Evolutionary conservation across 2,329 filamentous ascomycete species (phyloP).

Genomic region (Amesomyces nigricolor): DNA sequence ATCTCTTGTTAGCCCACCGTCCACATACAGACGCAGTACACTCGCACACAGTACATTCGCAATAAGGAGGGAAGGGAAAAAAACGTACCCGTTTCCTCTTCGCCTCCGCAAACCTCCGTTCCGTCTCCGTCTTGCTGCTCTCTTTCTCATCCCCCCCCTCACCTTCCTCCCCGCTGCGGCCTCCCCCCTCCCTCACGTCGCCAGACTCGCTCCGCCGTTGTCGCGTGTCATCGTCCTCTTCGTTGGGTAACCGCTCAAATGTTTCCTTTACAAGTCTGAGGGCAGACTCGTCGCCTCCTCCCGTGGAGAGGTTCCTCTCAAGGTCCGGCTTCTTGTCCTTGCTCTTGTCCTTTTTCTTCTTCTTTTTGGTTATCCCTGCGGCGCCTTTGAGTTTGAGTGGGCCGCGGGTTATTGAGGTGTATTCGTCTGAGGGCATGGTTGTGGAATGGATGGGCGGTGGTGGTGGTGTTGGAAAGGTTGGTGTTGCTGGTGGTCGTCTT

Average conservation of each 20-base stretch:
- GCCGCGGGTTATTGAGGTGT: slow-evolving; percentile 59
- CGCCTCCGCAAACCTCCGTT: slow-evolving; percentile 73
- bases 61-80: not conserved
- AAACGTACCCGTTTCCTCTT: slow-evolving; percentile 67
- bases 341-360: slow-evolving; percentile 60
- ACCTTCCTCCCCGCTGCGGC: slow-evolving; percentile 2
- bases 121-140: slow-evolving; percentile 63
- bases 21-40: no score
- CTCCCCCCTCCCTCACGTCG: slow-evolving; percentile 36
- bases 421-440: slow-evolving; percentile 69
- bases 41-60: not conserved
- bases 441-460: not conserved
- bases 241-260: slow-evolving; percentile 17
- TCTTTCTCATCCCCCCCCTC: slow-evolving; percentile 26
- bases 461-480: not conserved
- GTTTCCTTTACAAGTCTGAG: slow-evolving; percentile 32
- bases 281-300: slow-evolving; percentile 33
- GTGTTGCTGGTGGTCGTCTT: not conserved
- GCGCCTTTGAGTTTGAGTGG: slow-evolving; percentile 81
- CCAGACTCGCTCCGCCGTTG: slow-evolving; percentile 14
- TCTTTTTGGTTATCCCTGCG: slow-evolving; percentile 40
- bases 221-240: slow-evolving; percentile 21
- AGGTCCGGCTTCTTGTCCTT: slow-evolving; percentile 37
- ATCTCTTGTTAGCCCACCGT: not conserved
- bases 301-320: slow-evolving; percentile 42